Conservation (phyloP, 768 basidiomycete species). For the Lactarius indigo region DNA sequence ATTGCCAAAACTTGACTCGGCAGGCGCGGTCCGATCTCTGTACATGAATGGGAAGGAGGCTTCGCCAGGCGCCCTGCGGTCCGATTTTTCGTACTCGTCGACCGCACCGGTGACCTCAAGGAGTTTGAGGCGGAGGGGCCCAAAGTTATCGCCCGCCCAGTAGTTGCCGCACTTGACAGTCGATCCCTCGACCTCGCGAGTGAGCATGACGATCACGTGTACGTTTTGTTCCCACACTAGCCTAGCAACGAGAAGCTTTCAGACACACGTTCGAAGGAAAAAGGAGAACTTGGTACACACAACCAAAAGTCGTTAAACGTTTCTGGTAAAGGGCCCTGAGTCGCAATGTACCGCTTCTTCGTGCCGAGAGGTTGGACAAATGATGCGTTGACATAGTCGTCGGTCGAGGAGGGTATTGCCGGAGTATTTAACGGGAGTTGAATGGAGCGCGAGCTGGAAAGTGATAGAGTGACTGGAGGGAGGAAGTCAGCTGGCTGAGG, state of each 20-base stretch:
- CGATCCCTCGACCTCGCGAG: constrained; percentile 84
- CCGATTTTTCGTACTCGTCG: constrained; percentile 33
- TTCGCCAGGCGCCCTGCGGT: constrained; percentile 25
- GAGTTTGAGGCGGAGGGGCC: constrained; percentile 61
- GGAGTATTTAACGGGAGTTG: constrained; percentile 23
- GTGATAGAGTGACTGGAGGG: constrained; percentile 14
- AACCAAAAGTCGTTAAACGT: constrained; percentile 96
- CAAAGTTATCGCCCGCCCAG: constrained; percentile 71
- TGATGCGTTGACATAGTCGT: constrained; percentile 95
- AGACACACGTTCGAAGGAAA: background rate
- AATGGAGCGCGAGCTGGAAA: constrained; percentile 8
- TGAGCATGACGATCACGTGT: constrained; percentile 95
- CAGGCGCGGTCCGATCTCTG: background rate
- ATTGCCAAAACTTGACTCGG: background rate
- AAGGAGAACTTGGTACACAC: constrained; percentile 42
- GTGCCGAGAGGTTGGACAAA: constrained; percentile 87
- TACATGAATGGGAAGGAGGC: constrained; percentile 35
- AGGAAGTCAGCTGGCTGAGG: constrained; percentile 23
- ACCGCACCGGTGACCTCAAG: constrained; percentile 46
- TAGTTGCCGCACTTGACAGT: constrained; percentile 90
- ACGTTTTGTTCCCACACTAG: constrained; percentile 94
- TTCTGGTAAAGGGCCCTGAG: constrained; percentile 88
- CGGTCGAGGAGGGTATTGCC: constrained; percentile 40
- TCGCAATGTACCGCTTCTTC: constrained; percentile 83
- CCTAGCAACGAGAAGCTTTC: constrained; percentile 35